Conservation (phyloP, 805 yeast genomes). For the Barnettozyma wickerhamii region DNA sequence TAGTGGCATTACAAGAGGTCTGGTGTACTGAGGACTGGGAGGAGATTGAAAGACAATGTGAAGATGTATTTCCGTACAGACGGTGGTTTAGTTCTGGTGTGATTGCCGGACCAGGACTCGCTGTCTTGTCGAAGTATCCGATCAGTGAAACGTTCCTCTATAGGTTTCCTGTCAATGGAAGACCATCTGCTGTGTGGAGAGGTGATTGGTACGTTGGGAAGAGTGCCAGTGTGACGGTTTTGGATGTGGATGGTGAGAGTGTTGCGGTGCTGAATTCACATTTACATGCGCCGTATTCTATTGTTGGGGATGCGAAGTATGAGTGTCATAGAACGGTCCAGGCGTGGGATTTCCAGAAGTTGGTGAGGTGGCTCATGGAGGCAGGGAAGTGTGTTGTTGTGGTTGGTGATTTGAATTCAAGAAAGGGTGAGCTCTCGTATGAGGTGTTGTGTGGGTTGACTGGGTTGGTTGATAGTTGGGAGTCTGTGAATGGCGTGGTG, state of each 20-base stretch:
- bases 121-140: constrained; percentile 77
- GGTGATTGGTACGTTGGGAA: constrained; percentile 99
- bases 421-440: constrained; percentile 83
- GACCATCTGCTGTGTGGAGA: constrained; percentile 88
- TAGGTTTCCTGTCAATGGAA: constrained; percentile 87
- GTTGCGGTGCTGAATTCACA: constrained; percentile 86
- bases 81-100: constrained; percentile 81
- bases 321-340: constrained; percentile 88
- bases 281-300: constrained; percentile 94
- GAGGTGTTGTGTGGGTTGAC: constrained; percentile 67
- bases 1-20: constrained; percentile 90
- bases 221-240: constrained; percentile 68
- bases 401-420: constrained; percentile 90
- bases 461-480: constrained; percentile 80
- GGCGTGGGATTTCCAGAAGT: constrained; percentile 88
- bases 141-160: constrained; percentile 74
- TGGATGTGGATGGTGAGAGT: constrained; percentile 42
- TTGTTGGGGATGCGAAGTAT: constrained; percentile 82
- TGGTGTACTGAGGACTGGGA: constrained; percentile 90
- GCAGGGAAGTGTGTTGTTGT: constrained; percentile 84
- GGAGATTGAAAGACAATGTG: constrained; percentile 45
- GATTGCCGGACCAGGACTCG: constrained; percentile 89
- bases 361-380: constrained; percentile 53
- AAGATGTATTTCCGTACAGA: constrained; percentile 50
- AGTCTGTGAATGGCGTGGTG: constrained; percentile 49